Conservation (phyloP, 106 monocot genomes). For the Dendrobium catenatum region DNA sequence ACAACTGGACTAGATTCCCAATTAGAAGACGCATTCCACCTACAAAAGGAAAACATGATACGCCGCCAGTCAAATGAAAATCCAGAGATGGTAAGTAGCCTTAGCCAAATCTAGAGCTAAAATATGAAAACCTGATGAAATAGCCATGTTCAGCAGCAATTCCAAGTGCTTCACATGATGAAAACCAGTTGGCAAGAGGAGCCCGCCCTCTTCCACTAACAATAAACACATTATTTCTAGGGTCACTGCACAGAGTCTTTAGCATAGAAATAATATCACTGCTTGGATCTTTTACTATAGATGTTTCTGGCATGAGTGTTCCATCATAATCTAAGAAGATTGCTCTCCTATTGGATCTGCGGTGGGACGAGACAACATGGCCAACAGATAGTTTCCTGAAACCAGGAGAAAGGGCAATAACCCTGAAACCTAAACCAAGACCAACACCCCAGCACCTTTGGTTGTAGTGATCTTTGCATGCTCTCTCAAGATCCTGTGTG, state of each 20-base stretch:
- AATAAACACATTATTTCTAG: constrained; percentile 35
- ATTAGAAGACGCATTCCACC: constrained; percentile 26
- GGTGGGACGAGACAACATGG: constrained; percentile 21
- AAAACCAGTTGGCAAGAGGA: constrained; percentile 34
- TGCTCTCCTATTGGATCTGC: constrained; percentile 18
- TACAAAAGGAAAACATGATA: not conserved
- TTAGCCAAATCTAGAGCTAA: not conserved
- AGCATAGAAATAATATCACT: constrained; percentile 23
- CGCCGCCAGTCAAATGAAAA: too few species aligned
- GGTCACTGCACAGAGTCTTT: constrained; percentile 31
- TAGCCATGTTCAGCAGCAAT: constrained; percentile 60
- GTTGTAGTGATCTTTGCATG: constrained; percentile 45
- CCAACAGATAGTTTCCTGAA: constrained; percentile 35
- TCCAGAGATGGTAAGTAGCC: not conserved
- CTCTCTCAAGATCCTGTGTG: constrained; percentile 40
- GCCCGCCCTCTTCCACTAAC: constrained; percentile 42
- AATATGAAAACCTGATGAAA: constrained; percentile 35
- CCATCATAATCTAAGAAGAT: constrained; percentile 60
- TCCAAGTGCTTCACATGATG: constrained; percentile 28
- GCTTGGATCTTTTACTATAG: constrained; percentile 28
- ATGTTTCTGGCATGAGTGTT: constrained; percentile 31
- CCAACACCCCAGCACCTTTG: constrained; percentile 47
- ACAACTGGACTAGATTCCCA: constrained; percentile 40
- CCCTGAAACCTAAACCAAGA: constrained; percentile 41
- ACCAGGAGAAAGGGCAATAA: constrained; percentile 36